These are phyloP conservation scores for Salix caprea DNA, from an alignment of 345 rosid species.

Conservation along the genomic window DNA sequence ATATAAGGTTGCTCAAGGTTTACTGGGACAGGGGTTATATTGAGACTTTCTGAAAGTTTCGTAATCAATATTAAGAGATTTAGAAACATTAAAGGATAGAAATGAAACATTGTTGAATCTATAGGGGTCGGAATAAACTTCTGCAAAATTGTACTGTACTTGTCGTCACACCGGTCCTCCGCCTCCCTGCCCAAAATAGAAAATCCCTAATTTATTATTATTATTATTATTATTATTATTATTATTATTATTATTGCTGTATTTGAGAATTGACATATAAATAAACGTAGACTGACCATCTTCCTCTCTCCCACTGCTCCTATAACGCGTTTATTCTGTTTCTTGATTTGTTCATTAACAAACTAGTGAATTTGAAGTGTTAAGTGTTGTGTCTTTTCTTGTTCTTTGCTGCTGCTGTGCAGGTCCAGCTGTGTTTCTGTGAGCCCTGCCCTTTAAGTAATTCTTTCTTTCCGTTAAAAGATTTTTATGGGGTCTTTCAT, in stretches of 20 bases:
- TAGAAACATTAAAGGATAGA: not conserved
- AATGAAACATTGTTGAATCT: not conserved
- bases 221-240: too few species aligned
- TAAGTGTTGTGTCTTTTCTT: not conserved
- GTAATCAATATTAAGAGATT: too few species aligned
- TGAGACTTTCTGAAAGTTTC: too few species aligned
- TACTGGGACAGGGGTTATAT: too few species aligned
- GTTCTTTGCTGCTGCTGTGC: not conserved
- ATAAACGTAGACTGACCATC: not conserved
- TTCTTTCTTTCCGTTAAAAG: not conserved
- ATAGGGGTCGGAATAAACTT: not conserved
- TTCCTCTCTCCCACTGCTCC: not conserved
- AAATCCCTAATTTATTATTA: too few species aligned
- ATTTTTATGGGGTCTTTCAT: not conserved
- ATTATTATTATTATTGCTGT: not conserved
- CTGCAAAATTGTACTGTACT: not conserved
- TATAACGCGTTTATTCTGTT: not conserved
- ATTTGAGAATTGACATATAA: not conserved
- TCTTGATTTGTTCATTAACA: not conserved
- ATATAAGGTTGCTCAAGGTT: too few species aligned
- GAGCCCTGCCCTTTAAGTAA: not conserved
- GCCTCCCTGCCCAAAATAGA: too few species aligned
- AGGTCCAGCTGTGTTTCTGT: not conserved
- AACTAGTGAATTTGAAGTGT: not conserved
- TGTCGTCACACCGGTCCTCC: too few species aligned